Evolutionary conservation across 139 green algal species (phyloP), one percentile per base, ranked within the genome.

Genomic region (Picocystis salinarum): DNA sequence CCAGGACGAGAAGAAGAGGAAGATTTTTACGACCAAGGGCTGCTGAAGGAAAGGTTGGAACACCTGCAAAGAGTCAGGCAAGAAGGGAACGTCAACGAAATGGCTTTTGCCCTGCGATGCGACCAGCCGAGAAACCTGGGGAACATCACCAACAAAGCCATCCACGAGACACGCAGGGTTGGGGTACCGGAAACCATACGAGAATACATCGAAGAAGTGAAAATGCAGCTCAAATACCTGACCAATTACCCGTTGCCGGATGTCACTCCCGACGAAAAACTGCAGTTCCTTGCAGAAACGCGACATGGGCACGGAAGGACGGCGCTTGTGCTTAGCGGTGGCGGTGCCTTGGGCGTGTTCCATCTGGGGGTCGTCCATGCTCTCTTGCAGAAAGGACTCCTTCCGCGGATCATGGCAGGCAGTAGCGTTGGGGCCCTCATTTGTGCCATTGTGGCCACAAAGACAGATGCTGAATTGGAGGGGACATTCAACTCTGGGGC

Each of bases 291-390:
- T 50, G 66, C 71, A 11, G 84, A 96, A 58, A 89, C 79, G 17
- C 69, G 88, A 5, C 88, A 97, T 59, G 71, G 82, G 2, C 95
- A 90, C 66, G 88, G 88, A 0, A 64, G 89, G 44, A 96, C 88
- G 0, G 89, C 83, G 5, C 72, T 99, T 29, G 63, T 99, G 39
- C 76, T 99, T 9, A 78, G 50, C 28, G 88, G 88, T 18, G 88
- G 88, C 4, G 88, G 86, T 2, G 71, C 76, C 2, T 66, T 99
- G 20, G 88, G 77, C 23, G 71, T 64, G 5, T 98, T 95, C 66
- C 87, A 97, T 61, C 46, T 97, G 40, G 82, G 83, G 15, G 76
- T 96, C 13, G 70, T 83, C 19, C 80, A 83, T 57, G 74, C 81
- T 24, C 67, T 99, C 31, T 75, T 92, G 30, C 63, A 93, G 62